These are phyloP conservation scores for Chloromonas sp. DNA, from an alignment of 163 green algal species.

Conservation along the genomic window DNA sequence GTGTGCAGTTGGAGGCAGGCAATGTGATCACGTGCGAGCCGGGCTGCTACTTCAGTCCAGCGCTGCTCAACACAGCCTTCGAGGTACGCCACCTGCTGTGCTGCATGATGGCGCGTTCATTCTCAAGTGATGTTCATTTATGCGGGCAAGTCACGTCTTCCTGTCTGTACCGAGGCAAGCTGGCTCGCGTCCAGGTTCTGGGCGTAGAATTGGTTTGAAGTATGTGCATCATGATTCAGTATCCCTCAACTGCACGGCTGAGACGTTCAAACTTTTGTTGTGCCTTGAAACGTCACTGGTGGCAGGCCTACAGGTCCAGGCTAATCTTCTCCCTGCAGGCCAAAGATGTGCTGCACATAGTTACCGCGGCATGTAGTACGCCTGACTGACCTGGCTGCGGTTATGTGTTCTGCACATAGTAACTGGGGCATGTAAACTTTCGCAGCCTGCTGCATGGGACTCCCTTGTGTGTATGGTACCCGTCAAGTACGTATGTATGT, in stretches of 20 bases:
- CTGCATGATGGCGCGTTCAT: not conserved
- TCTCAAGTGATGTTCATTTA: not conserved
- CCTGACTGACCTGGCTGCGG: too few relatives aligned
- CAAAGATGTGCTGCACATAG: too few relatives aligned
- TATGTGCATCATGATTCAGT: too few relatives aligned
- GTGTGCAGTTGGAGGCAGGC: slow-evolving; percentile 42
- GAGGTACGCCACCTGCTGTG: slow-evolving; percentile 22
- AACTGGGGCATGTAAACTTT: not conserved
- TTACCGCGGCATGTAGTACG: too few relatives aligned
- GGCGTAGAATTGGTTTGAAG: not conserved
- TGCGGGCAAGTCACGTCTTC: not conserved
- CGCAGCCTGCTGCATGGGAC: not conserved
- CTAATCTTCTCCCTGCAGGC: too few relatives aligned
- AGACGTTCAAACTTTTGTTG: too few relatives aligned
- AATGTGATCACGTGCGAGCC: slow-evolving; percentile 94
- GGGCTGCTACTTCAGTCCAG: slow-evolving; percentile 83
- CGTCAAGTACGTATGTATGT: not conserved
- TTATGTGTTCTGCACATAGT: too few relatives aligned
- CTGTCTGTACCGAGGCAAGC: not conserved
- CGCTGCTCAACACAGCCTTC: slow-evolving; percentile 38
- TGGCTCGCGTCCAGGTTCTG: not conserved
- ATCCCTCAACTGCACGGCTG: too few relatives aligned
- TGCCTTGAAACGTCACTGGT: too few relatives aligned
- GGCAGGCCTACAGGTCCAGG: too few relatives aligned
- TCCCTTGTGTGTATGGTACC: not conserved